Conservation (phyloP, 2,329 filamentous ascomycete genomes). For the Botryotinia convoluta region DNA sequence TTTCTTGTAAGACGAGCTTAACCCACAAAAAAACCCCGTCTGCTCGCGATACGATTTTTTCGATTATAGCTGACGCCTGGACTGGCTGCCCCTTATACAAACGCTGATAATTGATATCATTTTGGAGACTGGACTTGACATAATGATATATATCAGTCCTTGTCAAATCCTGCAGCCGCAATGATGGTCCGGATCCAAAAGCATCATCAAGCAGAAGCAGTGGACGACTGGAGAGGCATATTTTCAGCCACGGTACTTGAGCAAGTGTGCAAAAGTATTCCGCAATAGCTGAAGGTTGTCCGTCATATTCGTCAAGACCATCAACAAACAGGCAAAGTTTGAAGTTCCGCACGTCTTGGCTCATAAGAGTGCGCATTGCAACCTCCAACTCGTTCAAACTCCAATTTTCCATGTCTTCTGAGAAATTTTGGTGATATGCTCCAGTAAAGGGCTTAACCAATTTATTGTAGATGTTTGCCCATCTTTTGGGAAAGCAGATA, state of each 20-base stretch:
- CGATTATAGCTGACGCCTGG: no score
- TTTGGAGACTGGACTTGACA: slow-evolving; percentile 10
- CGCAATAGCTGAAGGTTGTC: slow-evolving; percentile 13
- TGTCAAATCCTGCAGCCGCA: slow-evolving; percentile 20
- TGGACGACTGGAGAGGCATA: slow-evolving; percentile 22
- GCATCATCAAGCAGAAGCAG: slow-evolving; percentile 17
- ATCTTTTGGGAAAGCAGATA: background rate
- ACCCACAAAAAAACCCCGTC: slow-evolving; percentile 25
- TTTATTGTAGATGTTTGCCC: background rate
- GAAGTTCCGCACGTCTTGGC: background rate
- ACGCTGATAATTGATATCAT: background rate
- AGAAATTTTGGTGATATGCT: background rate
- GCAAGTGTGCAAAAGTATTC: slow-evolving; percentile 14
- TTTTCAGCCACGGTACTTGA: slow-evolving; percentile 8
- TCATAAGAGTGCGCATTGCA: background rate
- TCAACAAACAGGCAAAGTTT: background rate
- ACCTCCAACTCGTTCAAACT: background rate
- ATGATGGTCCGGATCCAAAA: background rate
- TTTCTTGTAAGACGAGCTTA: slow-evolving; percentile 17
- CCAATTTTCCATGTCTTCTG: no score
- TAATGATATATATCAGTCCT: slow-evolving; percentile 14
- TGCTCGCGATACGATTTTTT: slow-evolving; percentile 15
- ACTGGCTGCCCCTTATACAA: no score
- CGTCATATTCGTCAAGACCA: slow-evolving; percentile 14
- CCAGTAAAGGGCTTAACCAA: background rate